phyloP scores from a whole-genome alignment of 2,329 filamentous ascomycete species.

The Acephala macrosclerotiorum region DNA sequence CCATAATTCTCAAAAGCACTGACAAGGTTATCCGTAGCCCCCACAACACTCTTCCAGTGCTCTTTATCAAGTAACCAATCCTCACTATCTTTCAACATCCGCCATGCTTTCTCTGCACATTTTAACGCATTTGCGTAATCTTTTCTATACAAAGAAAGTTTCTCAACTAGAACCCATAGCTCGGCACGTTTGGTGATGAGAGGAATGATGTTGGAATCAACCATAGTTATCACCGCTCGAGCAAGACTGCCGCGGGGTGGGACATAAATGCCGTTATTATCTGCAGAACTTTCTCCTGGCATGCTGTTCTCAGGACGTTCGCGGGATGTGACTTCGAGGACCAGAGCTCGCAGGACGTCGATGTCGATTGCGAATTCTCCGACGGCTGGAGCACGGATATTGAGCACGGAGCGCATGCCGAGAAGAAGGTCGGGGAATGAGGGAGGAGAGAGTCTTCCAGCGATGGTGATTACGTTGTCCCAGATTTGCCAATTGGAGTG shows the following conservation, averaged over 20 bases:
- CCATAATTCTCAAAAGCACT: conserved; percentile 85
- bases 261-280: conserved; percentile 45
- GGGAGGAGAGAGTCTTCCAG: conserved; percentile 78
- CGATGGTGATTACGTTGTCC: conserved; percentile 93
- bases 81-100: conserved; percentile 64
- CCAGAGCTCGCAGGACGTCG: conserved; percentile 73
- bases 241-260: conserved; percentile 65
- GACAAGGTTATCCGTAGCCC: conserved; percentile 79
- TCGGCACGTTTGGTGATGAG: conserved; percentile 82
- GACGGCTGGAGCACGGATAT: conserved; percentile 69
- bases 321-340: conserved; percentile 71
- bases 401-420: conserved; percentile 77
- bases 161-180: conserved; percentile 79
- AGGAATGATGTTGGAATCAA: conserved; percentile 79
- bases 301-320: conserved; percentile 47
- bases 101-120: conserved; percentile 90
- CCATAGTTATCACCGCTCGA: conserved; percentile 70
- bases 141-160: conserved; percentile 75
- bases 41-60: conserved; percentile 63
- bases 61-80: conserved; percentile 51
- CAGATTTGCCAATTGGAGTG: conserved; percentile 92
- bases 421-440: conserved; percentile 78
- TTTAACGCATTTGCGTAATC: conserved; percentile 78
- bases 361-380: conserved; percentile 82
- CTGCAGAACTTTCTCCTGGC: conserved; percentile 33